Base-by-base conservation (phyloP, 23 red algal genomes). In the Chondrus crispus region DNA sequence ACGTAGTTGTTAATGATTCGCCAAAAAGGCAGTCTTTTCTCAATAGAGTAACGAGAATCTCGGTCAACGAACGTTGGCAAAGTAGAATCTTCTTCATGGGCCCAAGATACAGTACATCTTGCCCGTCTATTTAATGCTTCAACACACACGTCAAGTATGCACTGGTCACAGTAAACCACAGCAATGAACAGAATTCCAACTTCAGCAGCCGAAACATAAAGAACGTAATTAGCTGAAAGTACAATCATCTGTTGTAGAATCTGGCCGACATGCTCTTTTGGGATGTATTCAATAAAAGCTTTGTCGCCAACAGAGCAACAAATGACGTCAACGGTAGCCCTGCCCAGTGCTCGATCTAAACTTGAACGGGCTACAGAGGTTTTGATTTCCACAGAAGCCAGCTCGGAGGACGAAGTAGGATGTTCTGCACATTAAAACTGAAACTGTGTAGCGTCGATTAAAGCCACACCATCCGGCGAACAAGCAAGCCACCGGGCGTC, bases 371-470 rank as follows among this genome's bases (percentile, higher is more conserved):
- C n/a, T 2, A 79, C 51, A 18, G 26, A 52, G 11, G 49, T 89
- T 50, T 89, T 89, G 19, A 78, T 89, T 73, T 89, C 69, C 8
- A 78, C 3, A 41, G 70, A 30, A 26, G 70, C 0, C 11, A 82
- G n/a, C n/a, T n/a, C 22, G 33, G 46, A 20, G 0, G 24, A 30
- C 60, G 26, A 22, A 6, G 7, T 66, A 32, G 1, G 26, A 19
- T 24, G 19, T 22, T 0, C 78, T 11, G n/a, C 78, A 60, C 57
- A 41, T 20, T 18, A 19, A 20, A 54, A 38, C 43, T 37, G 30
- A 26, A 82, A 22, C 8, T 53, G 26, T 33, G 52, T 20, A 19
- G 57, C 24, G 24, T 82, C 46, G 45, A 82, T 50, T 20, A 82
- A 1, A 24, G 78, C 45, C 26, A 82, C 48, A 16, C n/a, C 78